Base-by-base conservation (phyloP, 2,329 filamentous ascomycete genomes). In the Xylariomycetidae sp. region DNA sequence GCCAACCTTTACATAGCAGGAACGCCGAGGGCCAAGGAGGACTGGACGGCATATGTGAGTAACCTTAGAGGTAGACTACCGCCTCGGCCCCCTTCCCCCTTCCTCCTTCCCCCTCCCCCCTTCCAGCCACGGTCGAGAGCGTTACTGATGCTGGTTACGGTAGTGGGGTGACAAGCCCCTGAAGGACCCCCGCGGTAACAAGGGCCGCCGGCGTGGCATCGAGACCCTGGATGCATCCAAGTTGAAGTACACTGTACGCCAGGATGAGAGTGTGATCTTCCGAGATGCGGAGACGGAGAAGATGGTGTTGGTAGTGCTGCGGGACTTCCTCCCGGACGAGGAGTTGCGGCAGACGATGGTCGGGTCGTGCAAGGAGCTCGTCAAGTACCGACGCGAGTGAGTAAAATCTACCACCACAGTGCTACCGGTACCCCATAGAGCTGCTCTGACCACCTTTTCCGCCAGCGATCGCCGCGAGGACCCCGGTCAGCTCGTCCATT, bases 201-300 rank as follows among this genome's bases (percentile, higher is more conserved):
- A 35, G 6, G 44, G 44, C 2, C 5, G 27, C 6, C 38, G 38
- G 2, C 33, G 32, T 9, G 18, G 32, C 10, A 40, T 43, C 10
- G 10, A 13, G 8, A 31, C 32, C 13, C 13, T 46, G 5, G 42
- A 45, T 17, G 19, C 26, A 15, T 34, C 31, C 9, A 20, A 25
- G 6, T 25, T 49, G 6, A 24, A 34, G 26, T 46, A 45, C 26
- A 34, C 38, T 9, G 31, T 49, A 12, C 26, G 20, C n/a, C 40
- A 45, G 33, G 31, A 45, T 12, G 46, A 48, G 29, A 50, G 46
- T 22, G 39, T 48, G n/a, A 42, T 47, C 10, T 38, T 50, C 27
- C 37, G 41, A n/a, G 43, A 49, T 22, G 39, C 37, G 1, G 37
- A 45, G n/a, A 49, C 46, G 1, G 37, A 38, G 19, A 37, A 45